A percentile compares a stretch with the other conserved stretches of the same genome.
Evolutionary conservation across 306 rosid species (phyloP).

Genomic region (Vicia villosa): DNA sequence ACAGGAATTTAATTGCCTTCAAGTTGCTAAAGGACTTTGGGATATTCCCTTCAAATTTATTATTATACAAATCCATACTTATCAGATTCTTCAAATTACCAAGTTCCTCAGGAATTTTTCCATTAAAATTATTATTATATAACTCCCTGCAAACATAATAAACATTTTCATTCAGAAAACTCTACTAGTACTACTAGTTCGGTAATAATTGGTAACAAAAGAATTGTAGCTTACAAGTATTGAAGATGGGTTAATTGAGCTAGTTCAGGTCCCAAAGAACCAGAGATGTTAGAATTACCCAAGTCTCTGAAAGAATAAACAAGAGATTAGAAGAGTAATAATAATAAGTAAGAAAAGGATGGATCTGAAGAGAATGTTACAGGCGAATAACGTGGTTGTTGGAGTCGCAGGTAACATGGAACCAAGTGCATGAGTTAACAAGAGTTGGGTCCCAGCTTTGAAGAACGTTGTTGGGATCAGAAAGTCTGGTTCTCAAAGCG

Average conservation of each 20-base stretch:
- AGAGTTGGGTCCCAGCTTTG: slow-evolving; percentile 99
- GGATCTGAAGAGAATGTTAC: slow-evolving; percentile 39
- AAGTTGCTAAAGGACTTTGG: too few species aligned
- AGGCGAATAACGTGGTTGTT: slow-evolving; percentile 79
- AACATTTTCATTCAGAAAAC: neutral
- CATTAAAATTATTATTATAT: slow-evolving; percentile 66
- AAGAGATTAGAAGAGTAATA: neutral
- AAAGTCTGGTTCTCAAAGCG: slow-evolving; percentile 74
- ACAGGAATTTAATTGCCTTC: too few species aligned
- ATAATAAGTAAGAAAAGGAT: neutral
- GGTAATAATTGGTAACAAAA: neutral
- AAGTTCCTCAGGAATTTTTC: slow-evolving; percentile 63
- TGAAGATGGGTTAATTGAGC: slow-evolving; percentile 79
- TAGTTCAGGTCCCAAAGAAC: slow-evolving; percentile 83
- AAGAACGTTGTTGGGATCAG: slow-evolving; percentile 76
- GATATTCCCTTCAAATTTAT: too few species aligned
- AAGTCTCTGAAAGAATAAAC: slow-evolving; percentile 71
- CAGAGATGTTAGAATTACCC: slow-evolving; percentile 89
- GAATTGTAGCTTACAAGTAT: slow-evolving; percentile 59
- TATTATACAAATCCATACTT: slow-evolving; percentile 74
- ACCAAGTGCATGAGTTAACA: slow-evolving; percentile 98
- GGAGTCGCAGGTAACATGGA: slow-evolving; percentile 85
- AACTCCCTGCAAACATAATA: slow-evolving; percentile 66
- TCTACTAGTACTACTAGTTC: neutral
- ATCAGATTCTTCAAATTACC: slow-evolving; percentile 63